These are phyloP conservation scores for Proliferodiscus dingleyae DNA, from an alignment of 2,329 filamentous ascomycete genomes.

Conservation along the genomic window DNA sequence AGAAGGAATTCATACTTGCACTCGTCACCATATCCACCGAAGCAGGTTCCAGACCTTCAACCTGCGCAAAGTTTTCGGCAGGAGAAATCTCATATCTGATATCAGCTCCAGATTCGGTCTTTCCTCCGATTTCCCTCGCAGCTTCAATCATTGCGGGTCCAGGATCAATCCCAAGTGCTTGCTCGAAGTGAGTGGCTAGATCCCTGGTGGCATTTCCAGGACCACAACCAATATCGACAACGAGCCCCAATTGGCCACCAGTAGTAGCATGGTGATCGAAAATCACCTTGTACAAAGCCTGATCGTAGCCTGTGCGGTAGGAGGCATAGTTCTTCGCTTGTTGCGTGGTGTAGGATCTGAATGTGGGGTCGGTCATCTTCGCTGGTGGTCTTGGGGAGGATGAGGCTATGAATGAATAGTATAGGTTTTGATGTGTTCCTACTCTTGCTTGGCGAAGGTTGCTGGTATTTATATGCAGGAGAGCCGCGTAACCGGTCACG, in stretches of 20 bases:
- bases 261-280: constrained; percentile 21
- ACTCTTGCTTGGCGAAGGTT: no score
- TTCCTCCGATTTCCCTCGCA: constrained; percentile 22
- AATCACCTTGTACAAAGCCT: constrained; percentile 19
- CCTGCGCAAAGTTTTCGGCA: constrained; percentile 24
- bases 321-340: constrained; percentile 27
- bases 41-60: constrained; percentile 13
- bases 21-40: constrained; percentile 28
- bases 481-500: no score
- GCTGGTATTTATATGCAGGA: no score
- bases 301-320: constrained; percentile 18
- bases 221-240: constrained; percentile 31
- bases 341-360: constrained; percentile 15
- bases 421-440: neutral
- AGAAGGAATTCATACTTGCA: constrained; percentile 16
- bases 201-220: constrained; percentile 29
- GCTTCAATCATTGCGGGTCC: constrained; percentile 27
- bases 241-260: constrained; percentile 18
- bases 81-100: constrained; percentile 21
- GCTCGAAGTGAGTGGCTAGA: constrained; percentile 24
- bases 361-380: neutral
- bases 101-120: constrained; percentile 15
- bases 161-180: constrained; percentile 27
- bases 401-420: neutral
- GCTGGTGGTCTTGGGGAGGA: neutral